phyloP scores from a whole-genome alignment of 306 rosid species.

The Elaeagnus macrophylla region DNA sequence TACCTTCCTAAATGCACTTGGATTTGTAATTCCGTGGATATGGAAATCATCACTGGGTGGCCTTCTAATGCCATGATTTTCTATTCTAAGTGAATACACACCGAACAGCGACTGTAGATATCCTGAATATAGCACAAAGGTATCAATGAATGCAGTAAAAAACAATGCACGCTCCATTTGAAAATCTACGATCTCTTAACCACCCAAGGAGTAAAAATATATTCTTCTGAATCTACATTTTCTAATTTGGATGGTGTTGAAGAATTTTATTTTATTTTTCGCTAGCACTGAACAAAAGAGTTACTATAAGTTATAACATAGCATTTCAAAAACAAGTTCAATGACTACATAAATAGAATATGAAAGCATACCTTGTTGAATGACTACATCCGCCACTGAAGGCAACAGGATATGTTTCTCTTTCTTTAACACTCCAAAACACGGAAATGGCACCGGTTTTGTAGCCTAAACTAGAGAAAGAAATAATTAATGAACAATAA shows the following conservation, averaged over 20 bases:
- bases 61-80: conserved; percentile 74
- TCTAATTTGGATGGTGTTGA: too few species aligned
- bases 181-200: too few species aligned
- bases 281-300: too few species aligned
- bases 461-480: conserved; percentile 48
- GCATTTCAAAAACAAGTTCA: too few species aligned
- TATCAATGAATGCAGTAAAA: too few species aligned
- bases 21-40: conserved; percentile 78
- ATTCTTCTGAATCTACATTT: too few species aligned
- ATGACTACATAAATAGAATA: too few species aligned
- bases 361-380: conserved; percentile 68
- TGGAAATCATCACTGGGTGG: conserved; percentile 88
- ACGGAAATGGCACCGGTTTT: conserved; percentile 78
- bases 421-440: conserved; percentile 73
- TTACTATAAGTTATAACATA: too few species aligned
- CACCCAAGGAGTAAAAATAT: too few species aligned
- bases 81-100: conserved; percentile 76
- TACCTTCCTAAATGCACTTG: conserved; percentile 83
- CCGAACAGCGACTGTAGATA: conserved; percentile 78
- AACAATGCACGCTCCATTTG: too few species aligned
- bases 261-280: too few species aligned
- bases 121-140: conserved; percentile 30
- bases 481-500: conserved; percentile 11
- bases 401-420: conserved; percentile 87
- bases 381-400: conserved; percentile 65